Base-by-base conservation (phyloP, 2,329 filamentous ascomycete species). In the Rutstroemia sp. region DNA sequence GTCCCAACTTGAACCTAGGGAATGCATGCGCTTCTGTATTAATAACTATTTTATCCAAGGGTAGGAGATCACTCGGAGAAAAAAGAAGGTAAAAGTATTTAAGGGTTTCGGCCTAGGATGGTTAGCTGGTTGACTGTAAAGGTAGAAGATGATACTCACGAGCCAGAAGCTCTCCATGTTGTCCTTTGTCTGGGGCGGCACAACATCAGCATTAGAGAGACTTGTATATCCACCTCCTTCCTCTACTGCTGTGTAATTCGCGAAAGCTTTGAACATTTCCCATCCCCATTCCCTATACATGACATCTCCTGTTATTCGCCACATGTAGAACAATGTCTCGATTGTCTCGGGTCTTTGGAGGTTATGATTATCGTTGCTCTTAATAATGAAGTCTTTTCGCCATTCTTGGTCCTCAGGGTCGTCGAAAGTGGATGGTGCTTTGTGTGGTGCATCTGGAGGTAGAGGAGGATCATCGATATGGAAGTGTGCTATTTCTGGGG, bases 121-220 rank as follows among this genome's bases (percentile, higher is more conserved):
- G 51, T 68, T 60, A 65, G 61, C 30, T 36, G 17, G 36, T 53
- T 45, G 10, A 12, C 21, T 23, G 44, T 12, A 21, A 2, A 7
- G 17, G 30, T 8, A 23, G 19, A 46, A 14, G 8, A 45, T 38
- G 27, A 39, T 52, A 76, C 86, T 75, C 74, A 89, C 87, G 77
- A 99, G 81, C 94, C 94, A 99, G 74, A 97, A 97, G 69, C 90
- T 95, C 75, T 99, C 94, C 92, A 99, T 96, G 65, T 97, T 97
- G 72, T 99, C 92, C 58, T 83, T 79, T 47, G 77, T 75, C 14
- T 76, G 71, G 0, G 90, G 83, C 19, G 92, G 91, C 9, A 94
- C 73, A 5, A 73, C 72, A 62, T 86, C 84, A 25, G 91, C 92
- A 68, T 95, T 83, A 17, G 78, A 78, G 59, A 97, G 76, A 62